phyloP scores from a whole-genome alignment of 352 stramenopile genomes.

The Pythium vanterpoolii region DNA sequence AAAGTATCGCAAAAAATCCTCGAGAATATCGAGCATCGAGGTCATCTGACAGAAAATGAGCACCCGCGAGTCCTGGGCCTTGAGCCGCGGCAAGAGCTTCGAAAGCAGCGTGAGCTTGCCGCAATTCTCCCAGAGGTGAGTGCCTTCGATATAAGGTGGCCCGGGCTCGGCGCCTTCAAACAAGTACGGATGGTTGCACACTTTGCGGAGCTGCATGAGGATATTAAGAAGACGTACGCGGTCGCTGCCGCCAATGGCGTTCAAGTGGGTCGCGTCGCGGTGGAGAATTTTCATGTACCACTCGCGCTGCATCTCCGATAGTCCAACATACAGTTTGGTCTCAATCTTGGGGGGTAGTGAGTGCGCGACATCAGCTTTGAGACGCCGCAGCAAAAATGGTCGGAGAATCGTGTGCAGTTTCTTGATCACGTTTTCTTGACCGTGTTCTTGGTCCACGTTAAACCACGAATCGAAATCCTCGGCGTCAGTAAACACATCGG shows the following conservation, averaged over 20 bases:
- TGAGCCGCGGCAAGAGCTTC: slow-evolving; percentile 87
- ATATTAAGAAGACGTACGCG: slow-evolving; percentile 96
- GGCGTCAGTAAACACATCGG: slow-evolving; percentile 90
- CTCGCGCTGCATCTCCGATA: slow-evolving; percentile 97
- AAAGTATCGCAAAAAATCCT: slow-evolving; percentile 97
- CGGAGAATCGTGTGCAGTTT: slow-evolving; percentile 97
- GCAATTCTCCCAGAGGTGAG: slow-evolving; percentile 98
- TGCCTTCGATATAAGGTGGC: slow-evolving; percentile 95
- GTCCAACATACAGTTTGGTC: slow-evolving; percentile 97
- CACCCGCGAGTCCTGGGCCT: slow-evolving; percentile 88
- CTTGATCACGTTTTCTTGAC: slow-evolving; percentile 97
- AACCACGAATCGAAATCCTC: slow-evolving; percentile 99
- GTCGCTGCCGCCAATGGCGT: slow-evolving; percentile 96
- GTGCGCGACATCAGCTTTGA: slow-evolving; percentile 99
- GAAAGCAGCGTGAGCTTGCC: slow-evolving; percentile 98
- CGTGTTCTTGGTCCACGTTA: slow-evolving; percentile 95
- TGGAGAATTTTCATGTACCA: slow-evolving; percentile 98
- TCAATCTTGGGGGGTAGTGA: slow-evolving; percentile 97
- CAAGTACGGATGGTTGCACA: slow-evolving; percentile 99
- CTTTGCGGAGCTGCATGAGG: slow-evolving; percentile 98
- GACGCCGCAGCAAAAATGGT: slow-evolving; percentile 96
- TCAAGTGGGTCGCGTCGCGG: slow-evolving; percentile 94
- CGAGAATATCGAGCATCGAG: slow-evolving; percentile 98
- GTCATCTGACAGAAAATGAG: slow-evolving; percentile 99
- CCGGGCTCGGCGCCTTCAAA: slow-evolving; percentile 98